Conservation (phyloP, 2,329 filamentous ascomycete species). For the Tolypocladium sp. region DNA sequence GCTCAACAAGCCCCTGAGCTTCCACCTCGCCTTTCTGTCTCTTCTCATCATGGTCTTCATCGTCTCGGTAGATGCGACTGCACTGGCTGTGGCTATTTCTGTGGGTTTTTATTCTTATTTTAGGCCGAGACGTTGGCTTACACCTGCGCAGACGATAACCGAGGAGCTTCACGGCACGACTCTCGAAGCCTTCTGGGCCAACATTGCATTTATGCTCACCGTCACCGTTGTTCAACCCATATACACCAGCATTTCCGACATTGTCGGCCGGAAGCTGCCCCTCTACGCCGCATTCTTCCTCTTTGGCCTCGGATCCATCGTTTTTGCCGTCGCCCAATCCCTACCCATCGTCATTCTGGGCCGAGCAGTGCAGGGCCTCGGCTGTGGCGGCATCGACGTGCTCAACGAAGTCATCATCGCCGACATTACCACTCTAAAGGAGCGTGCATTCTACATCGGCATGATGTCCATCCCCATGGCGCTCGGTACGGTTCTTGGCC, state of each 20-base stretch:
- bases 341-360: conserved; percentile 20
- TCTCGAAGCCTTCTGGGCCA: conserved; percentile 61
- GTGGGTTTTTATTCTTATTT: too few relatives aligned
- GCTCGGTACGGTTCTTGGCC: conserved; percentile 11
- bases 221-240: conserved; percentile 50
- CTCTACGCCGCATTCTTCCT: conserved; percentile 19
- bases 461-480: conserved; percentile 14
- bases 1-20: too few relatives aligned
- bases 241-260: conserved; percentile 21
- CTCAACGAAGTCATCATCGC: conserved; percentile 18
- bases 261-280: conserved; percentile 21
- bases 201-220: conserved; percentile 59
- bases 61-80: too few relatives aligned
- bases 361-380: conserved; percentile 22
- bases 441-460: conserved; percentile 17
- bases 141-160: conserved; percentile 28
- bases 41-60: too few relatives aligned
- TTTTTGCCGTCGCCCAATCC: conserved; percentile 21
- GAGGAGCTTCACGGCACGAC: conserved; percentile 40
- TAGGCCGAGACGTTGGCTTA: too few relatives aligned
- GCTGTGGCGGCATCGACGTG: conserved; percentile 21
- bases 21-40: too few relatives aligned
- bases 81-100: too few relatives aligned
- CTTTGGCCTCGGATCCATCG: conserved; percentile 29
- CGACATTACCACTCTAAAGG: conserved; percentile 23